Evolutionary conservation across 495 filamentous ascomycete species (phyloP).

Genomic region (Chaetomium tenue): DNA sequence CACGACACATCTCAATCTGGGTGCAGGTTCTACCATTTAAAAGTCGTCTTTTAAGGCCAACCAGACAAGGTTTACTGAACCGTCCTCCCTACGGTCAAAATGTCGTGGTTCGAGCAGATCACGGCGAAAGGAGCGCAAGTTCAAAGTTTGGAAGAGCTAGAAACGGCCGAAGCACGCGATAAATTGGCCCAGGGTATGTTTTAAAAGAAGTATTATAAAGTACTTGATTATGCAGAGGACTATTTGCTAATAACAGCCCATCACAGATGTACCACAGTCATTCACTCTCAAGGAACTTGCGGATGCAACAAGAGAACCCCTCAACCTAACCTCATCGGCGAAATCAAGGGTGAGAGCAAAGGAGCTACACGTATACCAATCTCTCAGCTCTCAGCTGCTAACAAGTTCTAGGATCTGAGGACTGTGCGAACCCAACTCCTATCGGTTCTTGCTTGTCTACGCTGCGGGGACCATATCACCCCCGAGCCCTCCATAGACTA

Average conservation of each 20-base stretch:
- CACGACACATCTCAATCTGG: not conserved
- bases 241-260: not conserved
- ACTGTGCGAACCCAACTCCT: constrained; percentile 11
- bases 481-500: not conserved
- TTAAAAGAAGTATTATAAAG: not conserved
- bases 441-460: constrained; percentile 22
- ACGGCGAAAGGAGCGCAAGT: not conserved
- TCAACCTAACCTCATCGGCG: not conserved
- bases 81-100: not conserved
- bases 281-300: constrained; percentile 17
- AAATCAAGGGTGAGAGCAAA: constrained; percentile 5
- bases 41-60: too few species aligned
- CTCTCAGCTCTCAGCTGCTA: not conserved
- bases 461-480: not conserved
- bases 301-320: not conserved
- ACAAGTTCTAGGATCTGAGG: not conserved
- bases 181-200: constrained; percentile 12
- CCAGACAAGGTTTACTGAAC: not conserved
- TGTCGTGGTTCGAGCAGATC: constrained; percentile 22
- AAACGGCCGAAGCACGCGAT: not conserved
- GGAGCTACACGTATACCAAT: not conserved
- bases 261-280: constrained; percentile 20
- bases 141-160: not conserved
- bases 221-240: not conserved
- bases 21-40: too few species aligned